Base-by-base conservation (phyloP, 1,284 basidiomycete species). In the Pseudozyma hubeiensis region DNA sequence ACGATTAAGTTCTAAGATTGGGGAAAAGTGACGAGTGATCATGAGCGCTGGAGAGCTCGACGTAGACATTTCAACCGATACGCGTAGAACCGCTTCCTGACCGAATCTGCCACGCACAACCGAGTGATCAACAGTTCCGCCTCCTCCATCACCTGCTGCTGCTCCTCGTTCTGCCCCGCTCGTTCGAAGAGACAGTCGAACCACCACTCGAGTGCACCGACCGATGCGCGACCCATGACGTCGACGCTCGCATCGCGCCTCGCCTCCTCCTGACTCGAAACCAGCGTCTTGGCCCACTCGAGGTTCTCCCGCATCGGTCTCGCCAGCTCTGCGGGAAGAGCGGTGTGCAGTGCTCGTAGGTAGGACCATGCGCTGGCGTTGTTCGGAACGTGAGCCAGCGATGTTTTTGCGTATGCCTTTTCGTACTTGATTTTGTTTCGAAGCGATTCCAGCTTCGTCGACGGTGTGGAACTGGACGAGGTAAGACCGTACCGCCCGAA, bases 401-500 rank as follows among this genome's bases (percentile, higher is more conserved):
- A 57, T 0, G 56, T 40, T 40, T 72, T 68, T 0, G 74, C 53
- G 41, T 69, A 82, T 3, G 65, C 70, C n/a, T 62, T 66, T 45
- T 78, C 69, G 40, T 33, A 54, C 29, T 46, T 24, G 43, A 69
- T 53, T 30, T 11, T 51, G 24, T 51, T 55, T 19, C 31, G 19
- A 5, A 67, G 86, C 70, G 49, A 41, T 44, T 51, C 30, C 17
- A 47, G 35, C 3, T 55, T 37, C 1, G 40, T 24, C 29, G 40
- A 16, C 14, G 35, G 5, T 29, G 16, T 13, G 10, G 17, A 24
- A 14, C 33, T 29, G n/a, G n/a, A 24, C 24, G 56, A 60, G 48
- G 59, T 57, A 41, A 64, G 50, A n/a, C 64, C 64, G 43, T 50
- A 64, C 1, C 70, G 60, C 4, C 53, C 56, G 77, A 93, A 94